Base-by-base conservation (phyloP, 73 alveolate genomes). In the Paramecium primaurelia region DNA sequence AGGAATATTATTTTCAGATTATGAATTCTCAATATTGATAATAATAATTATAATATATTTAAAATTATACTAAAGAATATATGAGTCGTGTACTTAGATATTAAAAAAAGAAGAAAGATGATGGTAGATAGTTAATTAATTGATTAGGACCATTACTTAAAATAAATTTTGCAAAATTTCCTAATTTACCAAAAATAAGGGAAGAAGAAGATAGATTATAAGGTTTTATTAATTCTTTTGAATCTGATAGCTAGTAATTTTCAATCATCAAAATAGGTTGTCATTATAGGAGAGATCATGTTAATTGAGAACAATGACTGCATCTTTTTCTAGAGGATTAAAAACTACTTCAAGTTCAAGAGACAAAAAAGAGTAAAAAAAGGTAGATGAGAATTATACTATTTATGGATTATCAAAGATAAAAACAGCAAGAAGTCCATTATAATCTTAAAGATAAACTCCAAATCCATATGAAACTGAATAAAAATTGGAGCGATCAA, bases 401-500 rank as follows among this genome's bases (percentile, higher is more conserved):
- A 22, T 75, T 34, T 75, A 75, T 75, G 88, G 88, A 37, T 75
- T 75, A n/a, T 37, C 58, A 11, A 75, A 75, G 32, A 75, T 75
- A 34, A 32, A 75, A 75, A 37, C 88, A 2, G 88, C 42, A n/a
- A 75, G 60, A 37, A 37, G 36, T 37, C 88, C 88, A 30, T 0
- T 75, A 11, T 32, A 16, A 37, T 16, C 49, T 3, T 37, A 40
- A 26, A 75, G 59, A 37, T 32, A 40, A 75, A 37, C 42, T n/a
- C 49, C 88, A 5, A 75, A 34, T 22, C 37, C 22, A 14, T 37
- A 26, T 34, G 60, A 75, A 32, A 20, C 25, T 16, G 60, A 37
- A 40, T 34, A 75, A 37, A 45, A 75, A 75, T 45, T 45, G 14
- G 60, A 32, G 68, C 20, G 40, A 34, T 40, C 88, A 37, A 34